Evolutionary conservation across 2,329 filamentous ascomycete genomes (phyloP).

Genomic region (Aspergillus hortae): DNA sequence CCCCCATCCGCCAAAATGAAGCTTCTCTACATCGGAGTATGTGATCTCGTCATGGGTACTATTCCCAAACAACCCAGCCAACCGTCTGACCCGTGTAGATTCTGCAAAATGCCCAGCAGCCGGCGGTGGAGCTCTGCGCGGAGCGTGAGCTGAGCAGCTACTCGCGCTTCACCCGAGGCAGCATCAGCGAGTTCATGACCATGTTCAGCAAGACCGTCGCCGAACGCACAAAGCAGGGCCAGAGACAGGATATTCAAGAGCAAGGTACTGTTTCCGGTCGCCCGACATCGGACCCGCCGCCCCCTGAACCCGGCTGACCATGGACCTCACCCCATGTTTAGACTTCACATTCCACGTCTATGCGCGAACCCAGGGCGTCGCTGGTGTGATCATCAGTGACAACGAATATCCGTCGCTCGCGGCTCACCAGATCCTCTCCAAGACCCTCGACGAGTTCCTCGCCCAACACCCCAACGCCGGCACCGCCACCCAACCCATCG

Average conservation of each 20-base stretch:
- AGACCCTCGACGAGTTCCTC: slow-evolving; percentile 84
- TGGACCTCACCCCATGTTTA: not conserved
- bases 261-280: slow-evolving; percentile 21
- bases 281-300: not conserved
- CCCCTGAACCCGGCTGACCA: slow-evolving; percentile 6
- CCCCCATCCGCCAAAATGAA: slow-evolving; percentile 61
- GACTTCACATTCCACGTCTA: slow-evolving; percentile 66
- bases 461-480: slow-evolving; percentile 63
- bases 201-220: slow-evolving; percentile 85
- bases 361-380: slow-evolving; percentile 65
- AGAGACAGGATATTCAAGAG: slow-evolving; percentile 75
- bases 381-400: slow-evolving; percentile 73
- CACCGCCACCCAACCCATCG: slow-evolving; percentile 46
- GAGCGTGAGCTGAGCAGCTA: slow-evolving; percentile 75
- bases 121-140: slow-evolving; percentile 70
- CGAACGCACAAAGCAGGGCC: slow-evolving; percentile 74
- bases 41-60: slow-evolving; percentile 24
- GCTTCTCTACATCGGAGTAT: slow-evolving; percentile 82
- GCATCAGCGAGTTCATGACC: slow-evolving; percentile 69
- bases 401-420: slow-evolving; percentile 72
- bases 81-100: slow-evolving; percentile 52
- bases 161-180: slow-evolving; percentile 69
- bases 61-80: not conserved
- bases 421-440: slow-evolving; percentile 81
- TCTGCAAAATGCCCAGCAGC: slow-evolving; percentile 73